These are phyloP conservation scores for Przewalskia tangutica DNA, from an alignment of 257 asterid species.

Conservation along the genomic window DNA sequence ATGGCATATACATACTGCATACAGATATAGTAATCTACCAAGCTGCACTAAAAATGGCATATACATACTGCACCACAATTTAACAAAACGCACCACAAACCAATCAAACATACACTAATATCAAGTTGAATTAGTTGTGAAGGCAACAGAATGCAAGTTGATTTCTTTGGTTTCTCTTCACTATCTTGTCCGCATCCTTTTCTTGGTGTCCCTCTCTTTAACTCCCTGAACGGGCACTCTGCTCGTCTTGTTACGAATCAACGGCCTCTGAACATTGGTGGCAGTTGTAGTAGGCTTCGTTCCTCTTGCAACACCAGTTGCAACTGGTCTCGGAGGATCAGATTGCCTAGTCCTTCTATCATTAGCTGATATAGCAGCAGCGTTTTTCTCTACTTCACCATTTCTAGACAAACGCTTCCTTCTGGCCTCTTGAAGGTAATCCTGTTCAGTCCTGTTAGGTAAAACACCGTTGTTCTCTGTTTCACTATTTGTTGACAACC, in stretches of 20 bases:
- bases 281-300: constrained; percentile 30
- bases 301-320: constrained; percentile 17
- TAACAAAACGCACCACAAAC: too few relatives aligned
- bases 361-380: constrained; percentile 5
- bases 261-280: constrained; percentile 33
- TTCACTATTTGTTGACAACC: constrained; percentile 53
- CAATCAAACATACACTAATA: neutral
- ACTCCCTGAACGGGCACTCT: constrained; percentile 53
- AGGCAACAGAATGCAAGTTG: constrained; percentile 14
- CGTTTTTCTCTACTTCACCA: constrained; percentile 6
- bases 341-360: constrained; percentile 49
- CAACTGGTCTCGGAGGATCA: constrained; percentile 45
- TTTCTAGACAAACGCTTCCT: constrained; percentile 9
- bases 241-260: constrained; percentile 35
- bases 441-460: constrained; percentile 10
- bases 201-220: constrained; percentile 77
- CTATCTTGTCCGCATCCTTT: constrained; percentile 78
- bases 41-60: neutral
- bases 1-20: neutral
- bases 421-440: constrained; percentile 3
- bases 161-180: constrained; percentile 7
- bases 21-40: neutral
- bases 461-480: constrained; percentile 35
- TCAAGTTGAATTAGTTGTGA: neutral
- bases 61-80: neutral